Evolutionary conservation across 208 protist species (phyloP).

Genomic region (Trypanosoma brucei): DNA sequence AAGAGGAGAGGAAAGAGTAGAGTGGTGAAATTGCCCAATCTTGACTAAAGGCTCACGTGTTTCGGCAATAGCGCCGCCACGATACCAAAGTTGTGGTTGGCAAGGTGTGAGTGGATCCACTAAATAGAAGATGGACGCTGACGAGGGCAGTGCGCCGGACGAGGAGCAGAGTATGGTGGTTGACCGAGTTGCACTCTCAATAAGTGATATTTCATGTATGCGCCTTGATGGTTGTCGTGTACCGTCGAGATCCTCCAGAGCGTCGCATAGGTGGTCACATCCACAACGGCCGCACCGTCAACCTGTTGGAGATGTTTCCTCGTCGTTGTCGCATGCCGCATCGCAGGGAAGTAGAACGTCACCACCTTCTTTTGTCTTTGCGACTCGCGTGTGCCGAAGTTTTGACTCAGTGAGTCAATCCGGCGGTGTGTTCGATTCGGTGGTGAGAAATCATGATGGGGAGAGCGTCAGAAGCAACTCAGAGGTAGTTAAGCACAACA

Average conservation of each 20-base stretch:
- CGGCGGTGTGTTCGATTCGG: no score
- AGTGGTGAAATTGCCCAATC: no score
- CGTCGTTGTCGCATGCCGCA: background rate
- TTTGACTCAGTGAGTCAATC: no score
- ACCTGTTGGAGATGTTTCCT: background rate
- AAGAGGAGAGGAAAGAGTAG: no score
- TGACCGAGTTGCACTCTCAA: constrained; percentile 9
- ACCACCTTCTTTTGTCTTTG: background rate
- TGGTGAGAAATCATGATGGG: no score
- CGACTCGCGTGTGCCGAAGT: no score
- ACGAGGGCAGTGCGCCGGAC: background rate
- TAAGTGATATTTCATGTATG: constrained; percentile 19
- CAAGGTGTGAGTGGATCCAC: no score
- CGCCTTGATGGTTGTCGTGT: constrained; percentile 16
- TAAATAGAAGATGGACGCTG: constrained; percentile 2
- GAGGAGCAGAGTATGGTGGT: constrained; percentile 4
- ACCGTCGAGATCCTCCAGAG: background rate
- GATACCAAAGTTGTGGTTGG: no score
- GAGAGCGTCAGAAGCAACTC: no score
- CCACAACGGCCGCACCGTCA: background rate
- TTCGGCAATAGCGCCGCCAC: no score
- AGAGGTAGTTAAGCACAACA: no score
- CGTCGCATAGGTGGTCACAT: background rate
- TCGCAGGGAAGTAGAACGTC: background rate
- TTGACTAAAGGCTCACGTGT: no score